Evolutionary conservation across 2,329 filamentous ascomycete genomes (phyloP).

Genomic region (Beauveria caledonica): DNA sequence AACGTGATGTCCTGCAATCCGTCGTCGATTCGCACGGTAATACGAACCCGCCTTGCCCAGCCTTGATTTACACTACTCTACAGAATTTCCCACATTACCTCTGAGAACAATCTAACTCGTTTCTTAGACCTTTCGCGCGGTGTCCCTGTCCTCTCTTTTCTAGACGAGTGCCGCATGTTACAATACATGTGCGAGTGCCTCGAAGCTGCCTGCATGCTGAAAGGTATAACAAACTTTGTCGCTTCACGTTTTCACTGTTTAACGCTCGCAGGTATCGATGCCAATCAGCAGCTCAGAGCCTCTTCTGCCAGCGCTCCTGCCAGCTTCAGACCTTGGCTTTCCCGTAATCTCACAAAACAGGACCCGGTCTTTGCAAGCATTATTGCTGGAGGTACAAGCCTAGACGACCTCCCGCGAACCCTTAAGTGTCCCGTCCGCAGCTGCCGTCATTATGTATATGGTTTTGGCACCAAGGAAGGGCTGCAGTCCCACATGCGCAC

Average conservation of each 20-base stretch:
- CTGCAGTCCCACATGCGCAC: conserved; percentile 42
- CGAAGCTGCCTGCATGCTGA: conserved; percentile 8
- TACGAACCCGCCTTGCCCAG: not conserved
- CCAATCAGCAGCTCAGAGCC: conserved; percentile 9
- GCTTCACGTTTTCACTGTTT: not conserved
- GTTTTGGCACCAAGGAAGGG: conserved; percentile 42
- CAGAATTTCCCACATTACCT: not conserved
- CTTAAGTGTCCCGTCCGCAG: conserved; percentile 48
- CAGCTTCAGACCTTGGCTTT: conserved; percentile 10
- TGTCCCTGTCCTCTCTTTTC: not conserved
- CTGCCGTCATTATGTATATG: conserved; percentile 51
- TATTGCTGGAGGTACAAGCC: not conserved
- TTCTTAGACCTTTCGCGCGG: not conserved
- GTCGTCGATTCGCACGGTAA: conserved; percentile 9
- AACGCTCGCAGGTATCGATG: conserved; percentile 4
- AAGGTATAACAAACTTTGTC: not conserved
- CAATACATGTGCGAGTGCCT: conserved; percentile 10
- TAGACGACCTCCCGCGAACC: conserved; percentile 15
- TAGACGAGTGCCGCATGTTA: conserved; percentile 9
- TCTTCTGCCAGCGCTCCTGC: conserved; percentile 3
- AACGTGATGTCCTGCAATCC: conserved; percentile 2
- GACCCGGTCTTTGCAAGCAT: conserved; percentile 8
- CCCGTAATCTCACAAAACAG: conserved; percentile 7
- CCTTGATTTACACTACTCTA: too few relatives aligned
- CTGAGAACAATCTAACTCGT: not conserved